Conservation (phyloP, 306 rosid species). For the Citrullus colocynthis region DNA sequence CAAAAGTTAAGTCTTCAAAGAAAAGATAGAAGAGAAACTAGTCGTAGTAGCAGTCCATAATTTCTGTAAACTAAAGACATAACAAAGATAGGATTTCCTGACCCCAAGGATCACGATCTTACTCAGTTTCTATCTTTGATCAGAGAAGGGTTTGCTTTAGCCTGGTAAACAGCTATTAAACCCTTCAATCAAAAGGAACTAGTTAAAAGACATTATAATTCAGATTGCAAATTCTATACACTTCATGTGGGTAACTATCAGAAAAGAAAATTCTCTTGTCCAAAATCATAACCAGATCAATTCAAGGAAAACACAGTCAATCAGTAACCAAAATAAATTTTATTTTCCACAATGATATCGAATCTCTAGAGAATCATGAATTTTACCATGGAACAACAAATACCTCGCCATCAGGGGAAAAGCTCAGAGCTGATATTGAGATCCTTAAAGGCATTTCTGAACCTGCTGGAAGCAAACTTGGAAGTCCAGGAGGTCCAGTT, state of each 20-base stretch:
- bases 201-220: background rate
- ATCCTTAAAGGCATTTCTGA: slow-evolving; percentile 43
- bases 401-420: slow-evolving; percentile 99
- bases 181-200: background rate
- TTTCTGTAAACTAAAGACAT: background rate
- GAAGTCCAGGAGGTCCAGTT: slow-evolving; percentile 99
- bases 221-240: background rate
- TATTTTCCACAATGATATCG: background rate
- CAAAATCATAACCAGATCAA: background rate
- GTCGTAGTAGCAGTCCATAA: background rate
- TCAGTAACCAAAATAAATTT: background rate
- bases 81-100: background rate
- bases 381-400: slow-evolving; percentile 1
- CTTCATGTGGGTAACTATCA: background rate
- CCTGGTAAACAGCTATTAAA: background rate
- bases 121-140: background rate
- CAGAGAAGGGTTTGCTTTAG: background rate
- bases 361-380: background rate
- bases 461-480: slow-evolving; percentile 56
- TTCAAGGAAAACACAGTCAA: background rate
- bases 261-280: background rate
- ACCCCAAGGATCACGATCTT: background rate
- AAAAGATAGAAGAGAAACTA: background rate
- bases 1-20: background rate
- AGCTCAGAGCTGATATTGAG: slow-evolving; percentile 84